Conservation (phyloP, 148 eudicot genomes). For the Rhododendron ferrugineum region DNA sequence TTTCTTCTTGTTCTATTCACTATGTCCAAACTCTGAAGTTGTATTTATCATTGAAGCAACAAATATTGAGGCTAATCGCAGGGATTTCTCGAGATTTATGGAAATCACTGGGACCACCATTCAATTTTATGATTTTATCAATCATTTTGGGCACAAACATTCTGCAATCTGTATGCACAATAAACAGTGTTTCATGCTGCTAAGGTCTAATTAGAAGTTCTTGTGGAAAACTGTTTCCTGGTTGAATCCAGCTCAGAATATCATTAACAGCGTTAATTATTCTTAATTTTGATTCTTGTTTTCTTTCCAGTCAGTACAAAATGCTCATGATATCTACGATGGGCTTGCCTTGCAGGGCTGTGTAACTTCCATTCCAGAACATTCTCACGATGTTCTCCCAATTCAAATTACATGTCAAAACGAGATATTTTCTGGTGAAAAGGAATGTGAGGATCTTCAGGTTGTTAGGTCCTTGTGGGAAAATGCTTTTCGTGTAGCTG, state of each 20-base stretch:
- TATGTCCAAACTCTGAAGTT: neutral
- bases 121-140: neutral
- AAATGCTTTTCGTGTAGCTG: slow-evolving; percentile 39
- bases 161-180: neutral
- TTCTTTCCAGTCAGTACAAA: neutral
- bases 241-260: neutral
- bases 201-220: neutral
- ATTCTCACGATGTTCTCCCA: slow-evolving; percentile 52
- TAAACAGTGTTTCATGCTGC: neutral
- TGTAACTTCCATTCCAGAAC: slow-evolving; percentile 55
- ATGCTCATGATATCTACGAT: neutral
- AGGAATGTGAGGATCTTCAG: slow-evolving; percentile 30
- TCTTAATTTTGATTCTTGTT: neutral
- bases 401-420: slow-evolving; percentile 43
- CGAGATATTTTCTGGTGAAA: slow-evolving; percentile 26
- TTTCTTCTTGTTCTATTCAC: neutral
- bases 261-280: neutral
- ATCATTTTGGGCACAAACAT: neutral
- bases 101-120: neutral
- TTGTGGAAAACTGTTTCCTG: neutral
- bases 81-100: neutral
- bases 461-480: slow-evolving; percentile 47
- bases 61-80: neutral
- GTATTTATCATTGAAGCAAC: neutral
- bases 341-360: slow-evolving; percentile 49